Percentiles rank a stretch among this genome's conserved stretches.
These are phyloP conservation scores for Chenopodium formosanum DNA, from an alignment of 148 eudicot species.

Conservation along the genomic window DNA sequence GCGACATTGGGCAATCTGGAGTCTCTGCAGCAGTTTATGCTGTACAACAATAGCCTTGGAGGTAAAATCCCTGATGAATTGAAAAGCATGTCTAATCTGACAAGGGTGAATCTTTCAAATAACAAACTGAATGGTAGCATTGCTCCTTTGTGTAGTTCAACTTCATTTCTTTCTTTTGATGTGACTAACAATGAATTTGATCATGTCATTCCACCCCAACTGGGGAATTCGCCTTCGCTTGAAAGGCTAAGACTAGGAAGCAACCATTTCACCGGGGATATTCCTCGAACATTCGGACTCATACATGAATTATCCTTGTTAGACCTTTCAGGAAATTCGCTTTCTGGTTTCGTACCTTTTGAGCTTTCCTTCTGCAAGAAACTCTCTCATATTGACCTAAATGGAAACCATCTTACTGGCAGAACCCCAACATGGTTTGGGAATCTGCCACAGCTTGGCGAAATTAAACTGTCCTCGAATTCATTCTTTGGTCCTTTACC, in stretches of 20 bases:
- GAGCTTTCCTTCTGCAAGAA: conserved; percentile 67
- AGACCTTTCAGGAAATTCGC: conserved; percentile 74
- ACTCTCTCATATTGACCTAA: conserved; percentile 75
- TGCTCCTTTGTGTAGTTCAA: conserved; percentile 71
- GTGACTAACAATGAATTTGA: conserved; percentile 77
- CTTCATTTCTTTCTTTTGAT: conserved; percentile 74
- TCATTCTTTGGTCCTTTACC: conserved; percentile 70
- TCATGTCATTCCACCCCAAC: conserved; percentile 57
- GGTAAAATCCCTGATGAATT: conserved; percentile 71
- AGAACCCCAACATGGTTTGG: conserved; percentile 80
- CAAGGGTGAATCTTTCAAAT: conserved; percentile 79
- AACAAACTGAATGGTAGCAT: conserved; percentile 79
- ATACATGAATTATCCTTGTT: conserved; percentile 49
- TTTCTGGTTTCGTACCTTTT: conserved; percentile 64
- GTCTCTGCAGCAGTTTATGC: conserved; percentile 70
- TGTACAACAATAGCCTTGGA: conserved; percentile 80
- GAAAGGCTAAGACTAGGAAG: conserved; percentile 77
- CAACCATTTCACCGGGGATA: conserved; percentile 63
- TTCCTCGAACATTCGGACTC: conserved; percentile 70
- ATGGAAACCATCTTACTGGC: conserved; percentile 69
- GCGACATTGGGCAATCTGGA: conserved; percentile 49
- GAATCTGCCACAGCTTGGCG: conserved; percentile 68
- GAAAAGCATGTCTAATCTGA: conserved; percentile 50
- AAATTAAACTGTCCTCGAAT: conserved; percentile 79
- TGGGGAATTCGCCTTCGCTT: conserved; percentile 67